A percentile compares a stretch with the other conserved stretches of the same genome.
Conservation (phyloP, 1,284 basidiomycete genomes). For the Heterobasidion parviporum region DNA sequence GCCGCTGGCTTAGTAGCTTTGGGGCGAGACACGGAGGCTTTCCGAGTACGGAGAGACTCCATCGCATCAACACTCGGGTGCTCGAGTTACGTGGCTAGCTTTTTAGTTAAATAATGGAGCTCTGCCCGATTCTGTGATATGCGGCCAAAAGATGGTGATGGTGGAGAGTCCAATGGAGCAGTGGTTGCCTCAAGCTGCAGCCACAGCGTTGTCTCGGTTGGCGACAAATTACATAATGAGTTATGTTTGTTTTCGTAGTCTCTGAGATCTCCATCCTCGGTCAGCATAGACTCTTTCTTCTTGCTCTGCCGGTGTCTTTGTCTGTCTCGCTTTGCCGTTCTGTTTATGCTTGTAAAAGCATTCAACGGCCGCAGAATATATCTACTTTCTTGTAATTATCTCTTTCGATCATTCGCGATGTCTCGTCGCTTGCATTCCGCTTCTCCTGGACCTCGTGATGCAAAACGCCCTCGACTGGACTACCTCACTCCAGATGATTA, state of each 20-base stretch:
- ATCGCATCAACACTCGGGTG: slow-evolving; percentile 22
- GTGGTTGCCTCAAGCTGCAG: too few species aligned
- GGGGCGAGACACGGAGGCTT: slow-evolving; percentile 36
- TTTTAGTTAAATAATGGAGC: too few species aligned
- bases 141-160: too few species aligned
- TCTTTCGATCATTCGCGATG: slow-evolving; percentile 27
- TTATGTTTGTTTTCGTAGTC: too few species aligned
- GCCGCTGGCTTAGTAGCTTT: slow-evolving; percentile 16
- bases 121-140: too few species aligned
- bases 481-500: slow-evolving; percentile 59
- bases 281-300: too few species aligned
- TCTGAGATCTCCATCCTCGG: too few species aligned
- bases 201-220: too few species aligned
- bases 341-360: neutral
- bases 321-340: neutral
- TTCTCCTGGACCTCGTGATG: slow-evolving; percentile 35
- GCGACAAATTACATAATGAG: too few species aligned
- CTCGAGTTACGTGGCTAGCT: too few species aligned
- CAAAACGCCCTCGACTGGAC: slow-evolving; percentile 47
- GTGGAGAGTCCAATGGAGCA: too few species aligned
- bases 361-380: neutral
- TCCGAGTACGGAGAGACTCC: slow-evolving; percentile 59
- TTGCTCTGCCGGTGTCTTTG: too few species aligned
- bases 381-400: neutral
- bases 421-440: slow-evolving; percentile 43